Base-by-base conservation (phyloP, 1,284 basidiomycete species). In the Phlebopus sp. region DNA sequence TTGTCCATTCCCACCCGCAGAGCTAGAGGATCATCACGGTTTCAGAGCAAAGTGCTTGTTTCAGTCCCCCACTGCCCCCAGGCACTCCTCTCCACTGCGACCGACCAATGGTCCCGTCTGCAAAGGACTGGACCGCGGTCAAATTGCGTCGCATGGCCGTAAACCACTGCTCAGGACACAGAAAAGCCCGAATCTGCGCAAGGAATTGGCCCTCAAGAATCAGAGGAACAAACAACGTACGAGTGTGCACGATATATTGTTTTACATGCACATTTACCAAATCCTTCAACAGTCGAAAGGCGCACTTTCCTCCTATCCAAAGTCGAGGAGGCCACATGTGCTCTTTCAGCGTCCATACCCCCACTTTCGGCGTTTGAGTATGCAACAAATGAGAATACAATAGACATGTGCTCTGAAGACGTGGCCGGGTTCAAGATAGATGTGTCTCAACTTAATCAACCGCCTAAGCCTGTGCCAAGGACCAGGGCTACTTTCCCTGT, bases 201-300 rank as follows among this genome's bases (percentile, higher is more conserved):
- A 82, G 68, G 84, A 89, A 66, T 79, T 87, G 43, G 82, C 84
- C 14, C 66, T 86, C 51, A 86, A 83, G 66, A 77, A 74, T 41
- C 86, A 89, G 68, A 81, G 77, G 70, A 80, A 73, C 62, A 89
- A 85, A 71, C 84, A 89, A 66, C 69, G 87, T 90, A 64, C 52
- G 81, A 72, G 34, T 55, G 10, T 32, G 42, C 36, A 18, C 38
- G 15, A 5, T 17, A 3, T 13, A 31, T 14, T 23, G 10, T 3
- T 19, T 44, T 27, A n/a, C 32, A 8, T 5, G 23, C 14, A 17
- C 35, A 14, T 5, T 50, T 23, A 39, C 37, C 5, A 14, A 18
- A 15, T 25, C 44, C 31, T 49, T 44, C 37, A 51, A 17, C 60
- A 89, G 86, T 78, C 57, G 84, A 87, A 65, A 77, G 88, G 47